A percentile compares a stretch with the other conserved stretches of the same genome.
phyloP scores from a whole-genome alignment of 2,329 filamentous ascomycete species.

The Aaosphaeria pasadenensis region DNA sequence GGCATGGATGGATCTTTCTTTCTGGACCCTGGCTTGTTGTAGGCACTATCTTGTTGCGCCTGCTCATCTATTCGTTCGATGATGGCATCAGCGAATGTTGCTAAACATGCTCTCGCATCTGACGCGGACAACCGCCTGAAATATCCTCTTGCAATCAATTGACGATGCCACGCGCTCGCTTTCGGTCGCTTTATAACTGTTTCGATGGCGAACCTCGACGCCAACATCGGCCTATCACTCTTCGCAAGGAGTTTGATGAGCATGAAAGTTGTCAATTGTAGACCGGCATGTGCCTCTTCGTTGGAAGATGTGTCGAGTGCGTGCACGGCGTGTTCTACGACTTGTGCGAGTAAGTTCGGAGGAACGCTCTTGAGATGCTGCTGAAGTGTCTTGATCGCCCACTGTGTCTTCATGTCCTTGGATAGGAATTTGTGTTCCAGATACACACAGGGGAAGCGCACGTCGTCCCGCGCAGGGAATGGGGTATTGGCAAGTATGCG shows the following conservation, averaged over 20 bases:
- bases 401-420: slow-evolving; percentile 3
- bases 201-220: slow-evolving; percentile 21
- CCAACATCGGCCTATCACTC: slow-evolving; percentile 31
- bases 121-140: slow-evolving; percentile 30
- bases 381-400: slow-evolving; percentile 4
- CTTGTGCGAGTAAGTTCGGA: slow-evolving; percentile 11
- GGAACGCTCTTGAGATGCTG: slow-evolving; percentile 15
- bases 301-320: slow-evolving; percentile 4
- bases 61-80: slow-evolving; percentile 23
- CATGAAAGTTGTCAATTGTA: slow-evolving; percentile 20
- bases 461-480: slow-evolving; percentile 18
- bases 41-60: slow-evolving; percentile 2
- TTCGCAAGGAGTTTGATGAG: slow-evolving; percentile 19
- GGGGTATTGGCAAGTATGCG: slow-evolving; percentile 19
- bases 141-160: slow-evolving; percentile 29
- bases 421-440: slow-evolving; percentile 33
- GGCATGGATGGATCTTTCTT: neutral
- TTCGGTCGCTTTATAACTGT: slow-evolving; percentile 31
- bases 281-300: slow-evolving; percentile 4
- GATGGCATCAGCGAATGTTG: slow-evolving; percentile 27
- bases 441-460: slow-evolving; percentile 32
- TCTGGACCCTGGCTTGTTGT: neutral
- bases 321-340: slow-evolving; percentile 11
- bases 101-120: slow-evolving; percentile 25
- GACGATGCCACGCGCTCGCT: slow-evolving; percentile 44